These are phyloP conservation scores for Colletotrichum trifolii DNA, from an alignment of 2,329 filamentous ascomycete species.

Conservation along the genomic window DNA sequence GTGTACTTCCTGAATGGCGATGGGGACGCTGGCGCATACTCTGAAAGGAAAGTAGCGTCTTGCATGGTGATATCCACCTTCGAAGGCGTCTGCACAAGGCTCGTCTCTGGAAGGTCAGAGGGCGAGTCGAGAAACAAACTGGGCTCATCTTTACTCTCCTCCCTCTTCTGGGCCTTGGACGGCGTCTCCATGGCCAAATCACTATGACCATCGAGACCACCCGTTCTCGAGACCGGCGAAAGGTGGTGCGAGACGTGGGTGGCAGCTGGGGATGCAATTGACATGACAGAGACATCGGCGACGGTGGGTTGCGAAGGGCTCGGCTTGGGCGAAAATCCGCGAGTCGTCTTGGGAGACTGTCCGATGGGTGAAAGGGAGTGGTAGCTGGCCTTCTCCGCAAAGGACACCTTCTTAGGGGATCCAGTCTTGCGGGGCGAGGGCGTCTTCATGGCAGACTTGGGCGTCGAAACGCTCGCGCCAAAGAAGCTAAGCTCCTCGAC, in stretches of 20 bases:
- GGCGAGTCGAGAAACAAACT: constrained; percentile 5
- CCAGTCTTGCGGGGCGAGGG: constrained; percentile 3
- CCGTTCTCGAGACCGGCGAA: constrained; percentile 1
- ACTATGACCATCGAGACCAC: background rate
- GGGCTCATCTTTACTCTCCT: background rate
- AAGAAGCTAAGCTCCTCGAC: too few species aligned
- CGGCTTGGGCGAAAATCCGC: constrained; percentile 9
- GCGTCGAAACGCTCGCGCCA: too few species aligned
- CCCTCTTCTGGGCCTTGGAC: background rate
- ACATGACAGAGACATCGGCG: constrained; percentile 23
- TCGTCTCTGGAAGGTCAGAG: constrained; percentile 1
- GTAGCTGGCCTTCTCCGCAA: constrained; percentile 26
- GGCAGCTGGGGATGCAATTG: constrained; percentile 14
- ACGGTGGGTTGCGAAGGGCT: constrained; percentile 20
- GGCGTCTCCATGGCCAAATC: background rate
- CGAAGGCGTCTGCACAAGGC: constrained; percentile 10
- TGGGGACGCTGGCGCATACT: constrained; percentile 4
- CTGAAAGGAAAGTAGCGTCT: constrained; percentile 28
- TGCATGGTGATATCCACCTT: constrained; percentile 27
- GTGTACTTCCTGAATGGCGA: background rate
- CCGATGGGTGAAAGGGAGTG: constrained; percentile 2
- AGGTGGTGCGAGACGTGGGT: background rate
- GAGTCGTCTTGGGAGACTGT: constrained; percentile 11
- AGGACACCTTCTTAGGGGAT: constrained; percentile 28
- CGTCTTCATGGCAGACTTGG: background rate